Evolutionary conservation across 768 basidiomycete genomes (phyloP).

Genomic region (Russula olivacea): DNA sequence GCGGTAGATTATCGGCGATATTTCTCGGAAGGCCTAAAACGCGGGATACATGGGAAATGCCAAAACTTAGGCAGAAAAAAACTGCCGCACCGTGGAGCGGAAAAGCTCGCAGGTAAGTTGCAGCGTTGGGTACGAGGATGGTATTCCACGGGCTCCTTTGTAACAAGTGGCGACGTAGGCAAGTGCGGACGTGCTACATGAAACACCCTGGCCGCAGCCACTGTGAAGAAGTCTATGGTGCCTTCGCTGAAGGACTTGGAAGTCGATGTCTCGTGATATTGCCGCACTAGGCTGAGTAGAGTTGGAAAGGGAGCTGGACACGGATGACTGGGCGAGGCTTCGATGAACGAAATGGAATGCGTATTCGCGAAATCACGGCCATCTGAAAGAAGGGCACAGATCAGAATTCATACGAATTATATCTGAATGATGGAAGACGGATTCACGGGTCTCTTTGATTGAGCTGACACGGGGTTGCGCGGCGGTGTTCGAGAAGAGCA

Average conservation of each 20-base stretch:
- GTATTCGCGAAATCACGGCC: slow-evolving; percentile 4
- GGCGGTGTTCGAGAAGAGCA: slow-evolving; percentile 12
- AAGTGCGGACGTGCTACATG: slow-evolving; percentile 1
- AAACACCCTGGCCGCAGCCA: slow-evolving; percentile 14
- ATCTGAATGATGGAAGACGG: neutral
- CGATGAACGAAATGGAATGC: slow-evolving; percentile 11
- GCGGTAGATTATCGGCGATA: neutral
- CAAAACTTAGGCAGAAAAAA: neutral
- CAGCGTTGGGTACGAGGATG: neutral
- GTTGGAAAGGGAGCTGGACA: slow-evolving; percentile 3
- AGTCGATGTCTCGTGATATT: neutral
- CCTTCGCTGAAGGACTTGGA: slow-evolving; percentile 4
- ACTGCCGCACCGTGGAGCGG: neutral
- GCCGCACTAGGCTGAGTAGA: slow-evolving; percentile 10
- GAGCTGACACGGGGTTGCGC: neutral
- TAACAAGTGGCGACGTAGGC: neutral
- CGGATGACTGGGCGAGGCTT: neutral
- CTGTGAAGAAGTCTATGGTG: slow-evolving; percentile 15
- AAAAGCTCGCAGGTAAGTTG: neutral
- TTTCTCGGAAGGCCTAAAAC: neutral
- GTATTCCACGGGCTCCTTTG: neutral
- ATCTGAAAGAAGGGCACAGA: neutral
- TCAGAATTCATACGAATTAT: neutral
- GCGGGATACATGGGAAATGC: slow-evolving; percentile 1
- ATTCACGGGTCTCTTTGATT: neutral